Evolutionary conservation across 1,284 basidiomycete species (phyloP), one percentile per base, ranked within the genome.

Genomic region (Malassezia psittaci): DNA sequence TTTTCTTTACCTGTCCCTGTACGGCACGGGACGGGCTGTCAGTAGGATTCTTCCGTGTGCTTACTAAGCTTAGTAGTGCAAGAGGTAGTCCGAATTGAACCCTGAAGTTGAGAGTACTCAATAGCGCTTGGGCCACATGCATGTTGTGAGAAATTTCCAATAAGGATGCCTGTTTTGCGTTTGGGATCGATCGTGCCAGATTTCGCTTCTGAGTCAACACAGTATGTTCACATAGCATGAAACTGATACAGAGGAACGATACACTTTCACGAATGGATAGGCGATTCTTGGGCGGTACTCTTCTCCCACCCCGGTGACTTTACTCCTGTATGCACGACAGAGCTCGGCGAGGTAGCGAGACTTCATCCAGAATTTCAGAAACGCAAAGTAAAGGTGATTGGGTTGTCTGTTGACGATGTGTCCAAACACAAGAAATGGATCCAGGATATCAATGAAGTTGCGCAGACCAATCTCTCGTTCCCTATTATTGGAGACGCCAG

Each of bases 401-500:
- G 69, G 40, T 84, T 98, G 58, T 94, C 89, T 46, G 90, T 90
- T 75, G 96, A 98, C 78, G 83, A 82, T 67, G 82, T 98, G 60
- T 77, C 82, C 15, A 72, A 68, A 43, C 94, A 99, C 80, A 77
- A 85, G 64, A 79, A 81, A 59, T 99, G 93, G 93, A 85, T 96
- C 64, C 76, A 86, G 75, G 93, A 98, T 76, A 77, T 77, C 65
- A 85, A 91, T 74, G 83, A 86, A 52, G 85, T 84, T 49, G 68
- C 70, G 67, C 85, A 85, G 29, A 88, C 86, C 21, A 76, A 83
- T 51, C 84, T 96, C 63, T 77, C 85, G 63, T 96, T 89, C 82
- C 94, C 93, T 59, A 96, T 96, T 77, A 94, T 99, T 64, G 91
- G 88, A 53, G 93, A 98, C 75, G 80, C 82, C 48, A 85, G 90